These are phyloP conservation scores for Pythium diclinum DNA, from an alignment of 352 stramenopile genomes.

Conservation along the genomic window DNA sequence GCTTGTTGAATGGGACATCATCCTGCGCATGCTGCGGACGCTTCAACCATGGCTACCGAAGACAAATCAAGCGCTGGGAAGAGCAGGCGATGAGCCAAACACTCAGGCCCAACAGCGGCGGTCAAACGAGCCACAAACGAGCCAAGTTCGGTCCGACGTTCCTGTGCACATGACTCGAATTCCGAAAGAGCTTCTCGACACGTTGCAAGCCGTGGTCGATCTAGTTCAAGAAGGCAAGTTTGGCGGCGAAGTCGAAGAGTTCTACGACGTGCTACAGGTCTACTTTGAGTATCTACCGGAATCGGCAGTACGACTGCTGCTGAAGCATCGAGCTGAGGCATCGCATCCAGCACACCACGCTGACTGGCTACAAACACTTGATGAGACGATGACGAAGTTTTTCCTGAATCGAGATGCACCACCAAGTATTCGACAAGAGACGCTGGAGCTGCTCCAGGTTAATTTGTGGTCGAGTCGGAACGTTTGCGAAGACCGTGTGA, in stretches of 20 bases:
- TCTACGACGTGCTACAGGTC: conserved; percentile 69
- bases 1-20: conserved; percentile 81
- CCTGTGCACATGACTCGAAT: conserved; percentile 66
- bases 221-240: conserved; percentile 60
- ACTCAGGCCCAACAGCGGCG: conserved; percentile 24
- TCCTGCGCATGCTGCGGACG: conserved; percentile 68
- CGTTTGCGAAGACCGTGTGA: conserved; percentile 80
- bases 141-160: conserved; percentile 2
- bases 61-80: conserved; percentile 15
- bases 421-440: conserved; percentile 53
- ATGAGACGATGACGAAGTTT: conserved; percentile 54
- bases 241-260: conserved; percentile 62
- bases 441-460: conserved; percentile 63
- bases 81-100: background rate
- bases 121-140: background rate
- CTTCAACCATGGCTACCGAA: conserved; percentile 68
- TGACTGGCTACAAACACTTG: conserved; percentile 63
- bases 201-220: conserved; percentile 68
- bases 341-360: conserved; percentile 64
- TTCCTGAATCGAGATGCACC: conserved; percentile 53
- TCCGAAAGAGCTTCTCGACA: conserved; percentile 75
- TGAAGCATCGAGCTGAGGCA: conserved; percentile 57
- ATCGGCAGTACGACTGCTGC: conserved; percentile 50
- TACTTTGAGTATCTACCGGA: conserved; percentile 71
- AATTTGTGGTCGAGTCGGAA: conserved; percentile 76